These are phyloP conservation scores for Paramecium tetraurelia DNA, from an alignment of 73 alveolate genomes.

Conservation along the genomic window DNA sequence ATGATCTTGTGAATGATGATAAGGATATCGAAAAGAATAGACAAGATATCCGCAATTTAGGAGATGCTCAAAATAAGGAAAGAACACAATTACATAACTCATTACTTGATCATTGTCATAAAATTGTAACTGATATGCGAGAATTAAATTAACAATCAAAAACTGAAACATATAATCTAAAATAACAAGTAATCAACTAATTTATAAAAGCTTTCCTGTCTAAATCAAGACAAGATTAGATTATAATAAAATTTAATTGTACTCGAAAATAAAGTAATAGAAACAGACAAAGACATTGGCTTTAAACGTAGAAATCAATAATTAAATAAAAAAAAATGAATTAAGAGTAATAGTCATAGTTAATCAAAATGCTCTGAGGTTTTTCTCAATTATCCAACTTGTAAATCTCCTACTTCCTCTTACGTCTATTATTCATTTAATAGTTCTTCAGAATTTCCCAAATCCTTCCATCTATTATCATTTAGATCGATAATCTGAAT, in stretches of 20 bases:
- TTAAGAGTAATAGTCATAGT: constrained; percentile 5
- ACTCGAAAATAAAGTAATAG: not conserved
- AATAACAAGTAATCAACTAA: not conserved
- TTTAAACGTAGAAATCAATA: not conserved
- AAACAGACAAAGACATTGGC: constrained; percentile 40
- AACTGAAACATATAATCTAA: constrained; percentile 18
- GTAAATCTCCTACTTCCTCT: not conserved
- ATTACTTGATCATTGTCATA: not conserved
- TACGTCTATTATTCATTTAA: not conserved
- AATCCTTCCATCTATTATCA: not conserved
- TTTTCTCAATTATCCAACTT: not conserved
- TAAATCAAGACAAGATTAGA: constrained; percentile 27
- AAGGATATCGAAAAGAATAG: not conserved
- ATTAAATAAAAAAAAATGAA: constrained; percentile 26
- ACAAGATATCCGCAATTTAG: not conserved
- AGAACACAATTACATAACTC: not conserved
- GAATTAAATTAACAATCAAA: not conserved
- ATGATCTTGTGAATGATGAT: not conserved
- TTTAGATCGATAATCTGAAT: not conserved
- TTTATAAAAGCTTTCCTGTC: not conserved
- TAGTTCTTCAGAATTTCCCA: not conserved
- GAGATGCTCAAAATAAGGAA: not conserved
- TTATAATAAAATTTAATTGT: constrained; percentile 24
- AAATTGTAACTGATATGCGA: constrained; percentile 33
- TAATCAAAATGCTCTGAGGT: not conserved